Evolutionary conservation across 1,284 basidiomycete species (phyloP).

Genomic region (Apiotrichum sp.): DNA sequence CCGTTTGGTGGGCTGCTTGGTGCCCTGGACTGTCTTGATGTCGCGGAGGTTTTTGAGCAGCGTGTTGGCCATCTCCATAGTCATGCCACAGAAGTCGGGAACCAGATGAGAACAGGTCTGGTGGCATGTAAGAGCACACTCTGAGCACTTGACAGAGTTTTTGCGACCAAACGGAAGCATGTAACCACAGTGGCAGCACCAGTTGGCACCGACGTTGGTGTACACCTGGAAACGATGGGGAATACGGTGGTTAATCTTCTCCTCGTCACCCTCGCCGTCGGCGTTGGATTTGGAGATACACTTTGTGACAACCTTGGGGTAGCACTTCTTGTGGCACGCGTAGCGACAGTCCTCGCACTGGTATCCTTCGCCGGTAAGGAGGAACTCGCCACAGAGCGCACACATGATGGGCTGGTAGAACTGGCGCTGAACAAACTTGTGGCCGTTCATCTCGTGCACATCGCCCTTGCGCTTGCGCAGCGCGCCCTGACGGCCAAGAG

Average conservation of each 20-base stretch:
- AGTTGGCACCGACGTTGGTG: constrained; percentile 95
- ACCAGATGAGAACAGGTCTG: constrained; percentile 97
- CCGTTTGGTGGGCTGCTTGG: constrained; percentile 21
- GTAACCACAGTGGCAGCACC: constrained; percentile 99
- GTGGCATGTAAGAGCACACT: constrained; percentile 95
- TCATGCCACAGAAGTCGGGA: constrained; percentile 99
- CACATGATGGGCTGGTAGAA: constrained; percentile 99
- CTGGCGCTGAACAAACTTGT: constrained; percentile 94
- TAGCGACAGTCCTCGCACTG: constrained; percentile 99
- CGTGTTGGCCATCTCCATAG: constrained; percentile 97
- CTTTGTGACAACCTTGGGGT: constrained; percentile 98
- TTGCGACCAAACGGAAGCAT: constrained; percentile 96
- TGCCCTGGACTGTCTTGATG: constrained; percentile 56
- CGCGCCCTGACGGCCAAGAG: constrained; percentile 94
- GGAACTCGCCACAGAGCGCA: constrained; percentile 94
- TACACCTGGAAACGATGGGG: constrained; percentile 97
- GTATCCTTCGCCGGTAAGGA: constrained; percentile 94
- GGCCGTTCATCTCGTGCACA: constrained; percentile 98
- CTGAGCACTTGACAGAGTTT: constrained; percentile 89
- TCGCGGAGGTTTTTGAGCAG: constrained; percentile 78
- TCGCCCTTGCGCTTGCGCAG: constrained; percentile 97
- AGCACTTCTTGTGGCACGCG: constrained; percentile 98
- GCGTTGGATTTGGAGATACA: constrained; percentile 96
- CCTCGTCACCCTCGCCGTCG: constrained; percentile 88
- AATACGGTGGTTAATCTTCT: constrained; percentile 99